phyloP scores from a whole-genome alignment of 192 early-diverging fungal genomes.

The Rhizoclosmatium globosum region DNA sequence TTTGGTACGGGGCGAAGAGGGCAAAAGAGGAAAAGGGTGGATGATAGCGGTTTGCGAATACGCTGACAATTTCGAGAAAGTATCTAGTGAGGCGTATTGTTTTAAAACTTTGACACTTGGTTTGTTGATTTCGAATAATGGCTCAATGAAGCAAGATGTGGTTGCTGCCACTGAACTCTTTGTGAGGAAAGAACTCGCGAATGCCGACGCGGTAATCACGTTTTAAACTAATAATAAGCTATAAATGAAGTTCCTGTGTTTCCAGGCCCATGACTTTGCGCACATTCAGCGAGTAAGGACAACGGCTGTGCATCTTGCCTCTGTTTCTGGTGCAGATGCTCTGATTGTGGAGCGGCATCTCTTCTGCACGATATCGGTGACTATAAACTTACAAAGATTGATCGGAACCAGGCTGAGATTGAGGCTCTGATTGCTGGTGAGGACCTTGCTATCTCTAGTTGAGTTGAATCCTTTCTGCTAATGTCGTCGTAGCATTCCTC shows the following conservation, averaged over 20 bases:
- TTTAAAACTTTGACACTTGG: too few species aligned
- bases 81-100: too few species aligned
- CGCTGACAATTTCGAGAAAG: neutral
- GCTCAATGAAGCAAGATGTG: neutral
- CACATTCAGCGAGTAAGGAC: conserved; percentile 37
- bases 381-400: conserved; percentile 35
- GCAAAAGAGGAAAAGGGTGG: neutral
- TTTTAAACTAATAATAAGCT: neutral
- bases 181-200: neutral
- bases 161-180: neutral
- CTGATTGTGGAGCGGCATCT: conserved; percentile 28
- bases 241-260: neutral
- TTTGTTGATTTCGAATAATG: too few species aligned
- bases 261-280: conserved; percentile 38
- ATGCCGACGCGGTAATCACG: neutral
- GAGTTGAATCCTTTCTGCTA: neutral
- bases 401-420: neutral
- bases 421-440: neutral
- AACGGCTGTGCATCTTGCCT: conserved; percentile 31
- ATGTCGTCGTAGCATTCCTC: conserved; percentile 7
- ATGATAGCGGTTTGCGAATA: neutral
- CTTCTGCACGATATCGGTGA: conserved; percentile 46
- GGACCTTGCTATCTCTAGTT: neutral
- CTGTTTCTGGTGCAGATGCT: neutral
- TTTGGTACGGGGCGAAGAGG: neutral